phyloP scores from a whole-genome alignment of 768 basidiomycete genomes.

The Epithele typhae region DNA sequence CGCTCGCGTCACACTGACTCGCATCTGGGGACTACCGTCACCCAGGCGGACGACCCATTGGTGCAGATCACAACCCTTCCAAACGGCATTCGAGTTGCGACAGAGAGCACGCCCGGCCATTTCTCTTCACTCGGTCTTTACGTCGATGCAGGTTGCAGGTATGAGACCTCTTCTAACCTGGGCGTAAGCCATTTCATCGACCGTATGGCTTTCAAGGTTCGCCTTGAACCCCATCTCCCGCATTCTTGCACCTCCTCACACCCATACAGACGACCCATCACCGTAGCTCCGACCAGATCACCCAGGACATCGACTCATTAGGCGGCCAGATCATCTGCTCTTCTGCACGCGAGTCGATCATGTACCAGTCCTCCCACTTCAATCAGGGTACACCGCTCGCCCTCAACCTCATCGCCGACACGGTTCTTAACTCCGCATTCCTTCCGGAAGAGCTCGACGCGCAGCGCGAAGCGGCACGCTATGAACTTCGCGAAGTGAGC shows the following conservation, averaged over 20 bases:
- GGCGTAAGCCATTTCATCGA: conserved; percentile 93
- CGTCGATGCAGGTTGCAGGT: conserved; percentile 89
- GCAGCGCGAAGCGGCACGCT: conserved; percentile 83
- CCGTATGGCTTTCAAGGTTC: conserved; percentile 94
- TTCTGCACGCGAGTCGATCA: conserved; percentile 88
- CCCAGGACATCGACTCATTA: conserved; percentile 70
- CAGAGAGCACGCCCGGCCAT: conserved; percentile 87
- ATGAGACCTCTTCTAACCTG: conserved; percentile 66
- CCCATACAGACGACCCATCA: conserved; percentile 63
- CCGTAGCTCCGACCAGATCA: conserved; percentile 75
- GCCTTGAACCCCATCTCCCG: neutral
- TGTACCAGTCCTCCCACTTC: conserved; percentile 98
- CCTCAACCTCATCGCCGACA: conserved; percentile 87
- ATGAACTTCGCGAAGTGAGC: conserved; percentile 85
- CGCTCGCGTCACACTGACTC: too few species aligned
- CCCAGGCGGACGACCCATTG: conserved; percentile 21
- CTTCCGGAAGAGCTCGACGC: conserved; percentile 72
- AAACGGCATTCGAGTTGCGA: conserved; percentile 90
- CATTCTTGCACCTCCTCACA: conserved; percentile 1
- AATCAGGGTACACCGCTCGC: conserved; percentile 77
- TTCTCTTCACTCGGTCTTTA: conserved; percentile 93
- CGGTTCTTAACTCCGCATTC: conserved; percentile 76
- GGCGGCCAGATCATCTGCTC: conserved; percentile 92
- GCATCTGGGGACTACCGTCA: too few species aligned
- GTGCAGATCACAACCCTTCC: conserved; percentile 79